A percentile compares a stretch with the other conserved stretches of the same genome.
Conservation (phyloP, 371 early-diverging fungal species). For the Paraphysoderma sedebokerense region DNA sequence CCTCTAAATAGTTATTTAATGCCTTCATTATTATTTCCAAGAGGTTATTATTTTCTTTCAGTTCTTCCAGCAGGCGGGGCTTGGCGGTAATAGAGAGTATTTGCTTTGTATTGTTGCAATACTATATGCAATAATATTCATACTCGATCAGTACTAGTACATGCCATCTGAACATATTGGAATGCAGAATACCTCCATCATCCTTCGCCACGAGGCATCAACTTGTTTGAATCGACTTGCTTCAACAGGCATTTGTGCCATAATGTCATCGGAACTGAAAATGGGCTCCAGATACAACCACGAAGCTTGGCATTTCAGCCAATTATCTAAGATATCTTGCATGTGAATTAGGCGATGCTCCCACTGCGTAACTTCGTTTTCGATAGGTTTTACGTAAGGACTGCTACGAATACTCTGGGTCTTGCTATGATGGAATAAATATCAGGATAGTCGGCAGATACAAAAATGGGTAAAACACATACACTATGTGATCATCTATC, state of each 20-base stretch:
- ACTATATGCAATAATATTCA: too few relatives aligned
- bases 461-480: too few relatives aligned
- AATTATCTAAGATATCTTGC: slow-evolving; percentile 35
- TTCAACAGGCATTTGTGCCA: slow-evolving; percentile 32
- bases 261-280: slow-evolving; percentile 35
- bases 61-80: slow-evolving; percentile 26
- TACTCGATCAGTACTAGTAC: slow-evolving; percentile 21
- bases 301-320: slow-evolving; percentile 33
- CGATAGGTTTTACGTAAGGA: slow-evolving; percentile 35
- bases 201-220: slow-evolving; percentile 34
- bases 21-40: slow-evolving; percentile 37
- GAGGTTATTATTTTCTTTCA: slow-evolving; percentile 33
- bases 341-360: slow-evolving; percentile 27
- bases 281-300: slow-evolving; percentile 43
- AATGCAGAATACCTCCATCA: slow-evolving; percentile 33
- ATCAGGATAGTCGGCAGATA: too few relatives aligned
- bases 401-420: slow-evolving; percentile 35
- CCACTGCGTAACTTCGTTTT: slow-evolving; percentile 27
- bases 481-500: slow-evolving; percentile 38
- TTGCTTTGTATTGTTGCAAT: slow-evolving; percentile 20
- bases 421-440: too few relatives aligned
- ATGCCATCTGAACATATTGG: slow-evolving; percentile 35
- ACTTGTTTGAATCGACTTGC: slow-evolving; percentile 34
- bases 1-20: slow-evolving; percentile 32
- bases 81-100: slow-evolving; percentile 30